A percentile compares a stretch with the other conserved stretches of the same genome.
phyloP scores from a whole-genome alignment of 768 basidiomycete genomes.

The Asterophora parasitica region DNA sequence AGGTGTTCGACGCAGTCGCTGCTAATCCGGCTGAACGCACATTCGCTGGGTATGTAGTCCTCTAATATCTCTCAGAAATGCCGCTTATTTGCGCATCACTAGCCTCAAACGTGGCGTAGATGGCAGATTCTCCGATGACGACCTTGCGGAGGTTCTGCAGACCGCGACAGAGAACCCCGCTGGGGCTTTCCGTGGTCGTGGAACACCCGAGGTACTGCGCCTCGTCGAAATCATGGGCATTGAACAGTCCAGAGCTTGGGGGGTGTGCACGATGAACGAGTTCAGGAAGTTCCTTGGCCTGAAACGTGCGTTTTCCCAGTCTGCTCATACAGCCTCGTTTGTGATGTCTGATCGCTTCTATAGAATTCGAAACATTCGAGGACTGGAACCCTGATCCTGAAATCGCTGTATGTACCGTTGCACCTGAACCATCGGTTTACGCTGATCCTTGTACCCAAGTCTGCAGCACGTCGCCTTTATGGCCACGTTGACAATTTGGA shows the following conservation, averaged over 20 bases:
- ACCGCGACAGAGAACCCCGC: constrained; percentile 42
- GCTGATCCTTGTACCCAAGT: background rate
- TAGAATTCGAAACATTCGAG: constrained; percentile 40
- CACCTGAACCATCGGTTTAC: background rate
- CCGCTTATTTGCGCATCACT: background rate
- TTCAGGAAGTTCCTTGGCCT: constrained; percentile 46
- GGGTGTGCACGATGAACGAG: constrained; percentile 50
- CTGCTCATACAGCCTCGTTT: background rate
- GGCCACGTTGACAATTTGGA: constrained; percentile 28
- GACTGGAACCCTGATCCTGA: constrained; percentile 47
- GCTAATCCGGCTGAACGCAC: constrained; percentile 33
- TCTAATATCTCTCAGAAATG: background rate
- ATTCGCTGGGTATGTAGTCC: constrained; percentile 29
- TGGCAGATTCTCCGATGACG: constrained; percentile 47
- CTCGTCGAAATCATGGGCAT: constrained; percentile 54
- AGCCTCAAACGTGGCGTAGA: constrained; percentile 35
- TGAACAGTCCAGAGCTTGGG: constrained; percentile 46
- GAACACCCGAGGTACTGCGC: constrained; percentile 40
- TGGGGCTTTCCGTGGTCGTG: constrained; percentile 41
- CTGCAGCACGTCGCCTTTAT: constrained; percentile 24
- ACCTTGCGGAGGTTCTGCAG: constrained; percentile 42
- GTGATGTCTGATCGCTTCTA: background rate
- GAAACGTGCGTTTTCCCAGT: constrained; percentile 25
- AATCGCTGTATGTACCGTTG: constrained; percentile 30
- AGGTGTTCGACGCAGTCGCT: constrained; percentile 12